phyloP scores from a whole-genome alignment of 2,329 filamentous ascomycete genomes.

The Xylariaceae sp. region DNA sequence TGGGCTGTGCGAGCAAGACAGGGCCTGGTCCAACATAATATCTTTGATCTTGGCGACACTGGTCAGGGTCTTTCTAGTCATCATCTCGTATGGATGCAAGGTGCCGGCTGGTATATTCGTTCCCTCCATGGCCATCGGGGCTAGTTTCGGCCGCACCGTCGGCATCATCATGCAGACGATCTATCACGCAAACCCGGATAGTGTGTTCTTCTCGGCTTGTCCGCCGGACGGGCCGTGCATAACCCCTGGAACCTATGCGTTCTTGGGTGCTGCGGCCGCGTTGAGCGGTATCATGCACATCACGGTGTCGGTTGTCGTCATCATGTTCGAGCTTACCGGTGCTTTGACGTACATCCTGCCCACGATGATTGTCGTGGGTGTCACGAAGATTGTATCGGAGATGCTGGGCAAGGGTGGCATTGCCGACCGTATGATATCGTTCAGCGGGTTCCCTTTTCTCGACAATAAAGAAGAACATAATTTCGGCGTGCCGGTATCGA shows the following conservation, averaged over 20 bases:
- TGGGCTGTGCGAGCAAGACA: constrained; percentile 74
- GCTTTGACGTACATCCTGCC: constrained; percentile 94
- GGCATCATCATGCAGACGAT: constrained; percentile 89
- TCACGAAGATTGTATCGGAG: constrained; percentile 89
- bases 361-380: constrained; percentile 97
- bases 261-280: constrained; percentile 85
- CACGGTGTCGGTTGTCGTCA: constrained; percentile 92
- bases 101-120: constrained; percentile 98
- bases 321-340: constrained; percentile 99
- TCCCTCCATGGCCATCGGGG: constrained; percentile 94
- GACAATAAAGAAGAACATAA: constrained; percentile 98
- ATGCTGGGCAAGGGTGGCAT: constrained; percentile 94
- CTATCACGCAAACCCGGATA: constrained; percentile 75
- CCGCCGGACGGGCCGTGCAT: constrained; percentile 91
- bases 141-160: constrained; percentile 88
- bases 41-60: constrained; percentile 75
- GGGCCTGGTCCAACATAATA: constrained; percentile 70
- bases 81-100: constrained; percentile 96
- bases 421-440: constrained; percentile 97
- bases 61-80: constrained; percentile 76
- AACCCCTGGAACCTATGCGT: constrained; percentile 94
- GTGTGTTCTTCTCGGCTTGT: constrained; percentile 82
- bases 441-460: constrained; percentile 93
- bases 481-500: constrained; percentile 87
- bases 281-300: constrained; percentile 98